Percentiles rank a stretch among this genome's conserved stretches.
Conservation (phyloP, 1,284 basidiomycete genomes). For the Moesziomyces aphidis region DNA sequence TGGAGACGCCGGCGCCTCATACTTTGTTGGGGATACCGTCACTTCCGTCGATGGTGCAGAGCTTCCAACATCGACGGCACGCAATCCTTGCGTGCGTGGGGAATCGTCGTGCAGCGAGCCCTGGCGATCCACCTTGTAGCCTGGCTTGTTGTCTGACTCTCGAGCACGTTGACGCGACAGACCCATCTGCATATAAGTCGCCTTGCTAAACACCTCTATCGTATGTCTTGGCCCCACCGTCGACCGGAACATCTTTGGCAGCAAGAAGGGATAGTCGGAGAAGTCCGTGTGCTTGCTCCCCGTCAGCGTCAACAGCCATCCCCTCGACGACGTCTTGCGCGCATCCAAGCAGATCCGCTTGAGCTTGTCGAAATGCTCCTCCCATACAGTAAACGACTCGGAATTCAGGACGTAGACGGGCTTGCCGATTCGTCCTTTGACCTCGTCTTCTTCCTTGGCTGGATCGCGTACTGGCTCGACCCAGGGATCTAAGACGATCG, state of each 20-base stretch:
- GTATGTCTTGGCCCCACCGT: constrained; percentile 47
- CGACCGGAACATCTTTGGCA: constrained; percentile 59
- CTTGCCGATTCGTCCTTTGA: constrained; percentile 32
- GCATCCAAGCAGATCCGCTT: constrained; percentile 49
- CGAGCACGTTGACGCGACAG: constrained; percentile 28
- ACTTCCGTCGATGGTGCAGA: background rate
- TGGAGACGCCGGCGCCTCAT: background rate
- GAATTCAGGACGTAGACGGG: constrained; percentile 59
- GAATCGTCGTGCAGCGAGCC: constrained; percentile 7
- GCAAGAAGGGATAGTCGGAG: constrained; percentile 55
- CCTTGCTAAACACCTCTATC: constrained; percentile 42
- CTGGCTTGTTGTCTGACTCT: constrained; percentile 18
- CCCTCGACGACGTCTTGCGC: constrained; percentile 28
- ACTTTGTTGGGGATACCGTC: constrained; percentile 3
- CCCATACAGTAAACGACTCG: constrained; percentile 54
- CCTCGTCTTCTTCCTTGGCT: constrained; percentile 28
- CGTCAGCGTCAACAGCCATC: constrained; percentile 58
- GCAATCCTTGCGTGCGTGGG: background rate
- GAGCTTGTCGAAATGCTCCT: constrained; percentile 48
- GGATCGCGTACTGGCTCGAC: constrained; percentile 56
- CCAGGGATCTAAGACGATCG: constrained; percentile 59
- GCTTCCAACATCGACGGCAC: background rate
- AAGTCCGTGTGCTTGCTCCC: constrained; percentile 61
- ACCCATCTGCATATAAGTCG: constrained; percentile 51
- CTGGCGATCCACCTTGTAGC: constrained; percentile 16